Evolutionary conservation across 345 rosid genomes (phyloP), one percentile per base, ranked within the genome.

Genomic region (Eucalyptus virginea): DNA sequence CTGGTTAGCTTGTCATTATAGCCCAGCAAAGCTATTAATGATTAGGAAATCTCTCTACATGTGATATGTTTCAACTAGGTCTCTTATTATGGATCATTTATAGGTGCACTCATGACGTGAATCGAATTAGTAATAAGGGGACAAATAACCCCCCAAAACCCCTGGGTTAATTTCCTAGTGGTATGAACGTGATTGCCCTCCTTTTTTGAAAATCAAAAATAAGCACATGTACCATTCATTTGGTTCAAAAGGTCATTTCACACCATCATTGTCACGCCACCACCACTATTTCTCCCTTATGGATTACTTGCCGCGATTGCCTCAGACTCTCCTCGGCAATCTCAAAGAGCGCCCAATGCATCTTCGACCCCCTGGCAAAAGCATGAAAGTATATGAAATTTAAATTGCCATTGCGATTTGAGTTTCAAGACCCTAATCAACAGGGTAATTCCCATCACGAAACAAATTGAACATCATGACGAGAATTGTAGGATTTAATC

Each of bases 61-160:
- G 58, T 0, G 7, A 67, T 32, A 67, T 32, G 42, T 19, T 18
- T 1, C 4, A 18, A 2, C 7, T 69, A 34, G 7, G 44, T 69
- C 24, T 34, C 19, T 19, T 2, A 18, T 4, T 21, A 69, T 1
- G 7, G 9, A 11, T 69, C 4, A 21, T 69, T 69, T 6, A 69
- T 17, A 69, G 26, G 14, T 9, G 40, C 13, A 6, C 4, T 34
- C 1, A 5, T 19, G 2, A 9, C 0, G 1, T 34, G 3, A 69
- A 69, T 69, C 6, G 13, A 69, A 69, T 2, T 34, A 1, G 3
- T 69, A 40, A 69, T 10, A 10, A 56, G 26, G 23, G 7, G 14
- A 9, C 44, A 72, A 18, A 19, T 19, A 34, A 72, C 8, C 7
- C 8, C 4, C 44, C 2, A 3, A 72, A 72, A 10, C 6, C 15